A percentile compares a stretch with the other conserved stretches of the same genome.
Evolutionary conservation across 352 stramenopile species (phyloP).

Genomic region (Phytopythium oedochilum): DNA sequence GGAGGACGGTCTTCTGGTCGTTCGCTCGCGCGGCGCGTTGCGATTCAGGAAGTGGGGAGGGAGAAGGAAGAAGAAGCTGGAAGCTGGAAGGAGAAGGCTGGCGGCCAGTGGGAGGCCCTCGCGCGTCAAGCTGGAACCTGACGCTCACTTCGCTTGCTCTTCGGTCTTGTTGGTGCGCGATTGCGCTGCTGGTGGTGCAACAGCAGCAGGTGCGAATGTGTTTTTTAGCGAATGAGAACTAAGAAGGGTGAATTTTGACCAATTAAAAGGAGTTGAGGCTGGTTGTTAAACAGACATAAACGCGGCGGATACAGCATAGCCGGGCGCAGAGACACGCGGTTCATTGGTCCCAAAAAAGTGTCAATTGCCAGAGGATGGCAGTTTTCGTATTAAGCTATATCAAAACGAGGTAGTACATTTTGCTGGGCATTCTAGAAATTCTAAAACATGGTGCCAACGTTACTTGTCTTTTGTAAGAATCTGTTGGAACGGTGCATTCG

Average conservation of each 20-base stretch:
- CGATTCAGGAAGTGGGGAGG: neutral
- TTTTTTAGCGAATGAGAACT: neutral
- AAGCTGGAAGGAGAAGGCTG: neutral
- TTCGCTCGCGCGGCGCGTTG: neutral
- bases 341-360: neutral
- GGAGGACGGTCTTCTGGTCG: neutral
- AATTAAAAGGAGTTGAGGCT: neutral
- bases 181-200: neutral
- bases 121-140: too few relatives aligned
- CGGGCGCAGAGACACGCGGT: neutral
- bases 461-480: too few relatives aligned
- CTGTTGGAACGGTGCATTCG: too few relatives aligned
- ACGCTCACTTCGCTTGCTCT: neutral
- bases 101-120: neutral
- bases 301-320: neutral
- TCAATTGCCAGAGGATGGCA: too few relatives aligned
- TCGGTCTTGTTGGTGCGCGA: too few relatives aligned
- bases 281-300: constrained; percentile 19
- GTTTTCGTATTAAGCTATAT: too few relatives aligned
- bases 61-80: neutral
- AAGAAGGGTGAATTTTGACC: neutral
- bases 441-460: too few relatives aligned
- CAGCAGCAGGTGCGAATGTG: too few relatives aligned
- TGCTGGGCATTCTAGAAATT: too few relatives aligned
- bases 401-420: too few relatives aligned